Percentiles rank a stretch among this genome's conserved stretches.
These are phyloP conservation scores for Metschnikowia koreensis DNA, from an alignment of 805 yeast genomes.

Conservation along the genomic window DNA sequence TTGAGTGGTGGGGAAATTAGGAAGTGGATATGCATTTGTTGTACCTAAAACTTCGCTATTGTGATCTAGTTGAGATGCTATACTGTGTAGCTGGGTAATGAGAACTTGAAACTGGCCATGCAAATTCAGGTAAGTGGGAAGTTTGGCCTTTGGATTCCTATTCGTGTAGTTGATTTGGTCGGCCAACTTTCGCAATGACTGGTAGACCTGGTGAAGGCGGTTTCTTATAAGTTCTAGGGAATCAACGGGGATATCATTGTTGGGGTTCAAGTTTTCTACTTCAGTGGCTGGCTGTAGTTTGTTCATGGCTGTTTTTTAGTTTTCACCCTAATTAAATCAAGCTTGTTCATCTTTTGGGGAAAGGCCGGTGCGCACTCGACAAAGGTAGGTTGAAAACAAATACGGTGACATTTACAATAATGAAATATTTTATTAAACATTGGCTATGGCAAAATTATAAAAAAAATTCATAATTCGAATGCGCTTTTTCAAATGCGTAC, in stretches of 20 bases:
- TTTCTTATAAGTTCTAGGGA: conserved; percentile 42
- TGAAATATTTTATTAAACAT: no score
- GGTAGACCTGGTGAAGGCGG: conserved; percentile 41
- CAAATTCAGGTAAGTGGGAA: conserved; percentile 57
- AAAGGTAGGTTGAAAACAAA: not conserved
- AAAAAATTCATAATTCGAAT: no score
- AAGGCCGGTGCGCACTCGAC: not conserved
- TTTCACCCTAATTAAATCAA: not conserved
- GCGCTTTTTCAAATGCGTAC: no score
- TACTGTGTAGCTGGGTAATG: conserved; percentile 75
- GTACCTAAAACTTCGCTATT: conserved; percentile 57
- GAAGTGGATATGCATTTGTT: conserved; percentile 80
- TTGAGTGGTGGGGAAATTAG: conserved; percentile 79
- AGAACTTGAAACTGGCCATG: conserved; percentile 84
- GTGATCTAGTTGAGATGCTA: conserved; percentile 65
- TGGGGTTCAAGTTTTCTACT: conserved; percentile 32
- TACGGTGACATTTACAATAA: not conserved
- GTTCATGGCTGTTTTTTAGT: conserved; percentile 1
- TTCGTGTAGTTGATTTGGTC: conserved; percentile 38
- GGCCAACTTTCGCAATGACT: conserved; percentile 36
- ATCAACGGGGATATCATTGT: conserved; percentile 33
- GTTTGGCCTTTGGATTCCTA: conserved; percentile 36
- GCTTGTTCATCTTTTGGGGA: not conserved
- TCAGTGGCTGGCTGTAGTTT: conserved; percentile 28
- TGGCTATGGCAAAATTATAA: no score